Evolutionary conservation across 129 eudicot genomes (phyloP), one percentile per base, ranked within the genome.

Genomic region (Logfia minima): DNA sequence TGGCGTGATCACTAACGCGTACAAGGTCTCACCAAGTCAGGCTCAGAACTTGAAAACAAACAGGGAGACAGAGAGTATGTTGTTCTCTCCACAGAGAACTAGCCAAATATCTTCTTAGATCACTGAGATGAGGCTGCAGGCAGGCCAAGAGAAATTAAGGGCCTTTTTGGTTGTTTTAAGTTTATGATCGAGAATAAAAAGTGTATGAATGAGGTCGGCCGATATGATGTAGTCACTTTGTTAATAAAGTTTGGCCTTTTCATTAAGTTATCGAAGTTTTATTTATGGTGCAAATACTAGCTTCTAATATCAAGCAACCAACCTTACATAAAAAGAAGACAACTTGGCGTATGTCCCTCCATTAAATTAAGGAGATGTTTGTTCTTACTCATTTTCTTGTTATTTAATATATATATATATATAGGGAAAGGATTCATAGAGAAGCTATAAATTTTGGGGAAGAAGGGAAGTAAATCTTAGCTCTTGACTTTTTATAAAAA

Each of bases 1-100:
- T 9, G 84, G 83, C 4, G 96, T 92, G 29, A 76, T 92, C 34
- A 72, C 84, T 0, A 86, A 84, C 45, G 59, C 96, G 2, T 92
- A 82, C 31, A 70, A 80, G 39, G 51, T 87, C 16, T 89, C 96
- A 2, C 88, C 86, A 0, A 68, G 68, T 28, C 86, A 89, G 68
- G 96, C 97, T 9, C 90, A 87, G 62, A 62, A 23, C 41, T 75
- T 92, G 79, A 92, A 89, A 83, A 53, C 41, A 26, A 80, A 79
- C 75, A 78, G 92, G 78, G 86, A 86, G 39, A 80, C 81, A 2
- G 85, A 92, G 76, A 84, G 82, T 48, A 23, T 82, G 55, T 78
- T 92, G 67, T 75, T 87, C 2, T 82, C 97, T 52, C 80, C 92
- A 1, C 80, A 75, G 69, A 19, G 76, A 22, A n/a, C 58, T 11